Conservation (phyloP, 805 yeast species). For the Saccharomyces paradoxus region DNA sequence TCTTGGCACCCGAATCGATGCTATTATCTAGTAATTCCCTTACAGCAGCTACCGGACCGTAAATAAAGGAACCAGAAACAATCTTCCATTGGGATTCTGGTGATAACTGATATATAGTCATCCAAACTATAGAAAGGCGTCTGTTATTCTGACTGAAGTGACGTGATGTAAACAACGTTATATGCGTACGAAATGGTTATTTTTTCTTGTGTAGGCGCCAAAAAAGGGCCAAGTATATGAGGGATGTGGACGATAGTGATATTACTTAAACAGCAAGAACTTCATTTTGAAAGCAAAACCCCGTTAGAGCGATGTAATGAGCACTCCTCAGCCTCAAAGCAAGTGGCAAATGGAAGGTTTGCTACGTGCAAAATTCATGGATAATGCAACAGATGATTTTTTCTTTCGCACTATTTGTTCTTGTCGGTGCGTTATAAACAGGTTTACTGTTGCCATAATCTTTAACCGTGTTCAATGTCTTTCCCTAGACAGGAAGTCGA, state of each 20-base stretch:
- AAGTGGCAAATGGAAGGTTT: too few relatives aligned
- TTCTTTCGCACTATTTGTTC: neutral
- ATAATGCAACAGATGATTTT: neutral
- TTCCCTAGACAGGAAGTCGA: neutral
- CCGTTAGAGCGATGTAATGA: neutral
- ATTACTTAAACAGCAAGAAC: neutral
- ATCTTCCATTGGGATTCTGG: conserved; percentile 12
- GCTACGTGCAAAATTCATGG: neutral
- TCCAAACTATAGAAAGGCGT: neutral
- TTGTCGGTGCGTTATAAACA: too few relatives aligned
- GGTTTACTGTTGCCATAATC: neutral
- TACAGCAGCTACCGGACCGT: conserved; percentile 31
- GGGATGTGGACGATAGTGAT: neutral
- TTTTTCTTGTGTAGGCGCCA: conserved; percentile 1
- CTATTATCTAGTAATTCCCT: conserved; percentile 38
- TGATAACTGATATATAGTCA: conserved; percentile 15
- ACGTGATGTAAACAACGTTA: neutral
- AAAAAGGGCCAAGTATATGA: neutral
- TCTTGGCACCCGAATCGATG: conserved; percentile 31
- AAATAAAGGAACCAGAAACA: conserved; percentile 27
- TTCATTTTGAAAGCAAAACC: neutral
- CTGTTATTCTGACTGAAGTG: neutral
- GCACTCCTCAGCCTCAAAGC: neutral
- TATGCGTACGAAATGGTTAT: neutral
- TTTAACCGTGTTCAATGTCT: neutral